Base-by-base conservation (phyloP, 169 alveolate species). In the Cystoisospora suis region DNA sequence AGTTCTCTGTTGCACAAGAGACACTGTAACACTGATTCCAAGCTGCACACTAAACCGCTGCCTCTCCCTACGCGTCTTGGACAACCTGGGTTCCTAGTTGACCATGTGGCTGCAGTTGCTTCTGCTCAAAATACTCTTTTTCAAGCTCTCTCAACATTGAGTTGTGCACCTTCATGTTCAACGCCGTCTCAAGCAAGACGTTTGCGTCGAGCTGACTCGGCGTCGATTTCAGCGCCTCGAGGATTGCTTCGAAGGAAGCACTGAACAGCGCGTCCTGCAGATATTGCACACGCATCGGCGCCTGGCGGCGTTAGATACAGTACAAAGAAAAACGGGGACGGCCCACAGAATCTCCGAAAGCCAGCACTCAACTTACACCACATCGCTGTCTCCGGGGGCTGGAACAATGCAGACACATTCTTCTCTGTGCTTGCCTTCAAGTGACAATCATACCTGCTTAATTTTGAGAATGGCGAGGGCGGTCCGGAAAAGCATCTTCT, bases 381-480 rank as follows among this genome's bases (percentile, higher is more conserved):
- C n/a, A n/a, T n/a, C n/a, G n/a, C n/a, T n/a, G n/a, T n/a, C n/a
- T n/a, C n/a, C n/a, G n/a, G n/a, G n/a, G n/a, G n/a, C n/a, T n/a
- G n/a, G n/a, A n/a, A n/a, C n/a, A n/a, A n/a, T n/a, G n/a, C n/a
- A n/a, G n/a, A n/a, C n/a, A n/a, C n/a, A n/a, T n/a, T n/a, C n/a
- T n/a, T n/a, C n/a, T n/a, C n/a, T n/a, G n/a, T n/a, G n/a, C n/a
- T n/a, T n/a, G n/a, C n/a, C n/a, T n/a, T n/a, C n/a, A n/a, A n/a
- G n/a, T n/a, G n/a, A n/a, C n/a, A n/a, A n/a, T n/a, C 79, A 27
- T 40, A 49, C 93, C 90, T 96, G 95, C 81, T 94, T 94, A 53
- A 96, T 44, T 91, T 96, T 96, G 81, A 97, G 94, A 29, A 97
- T 85, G 6, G 98, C 98, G 47, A 97, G 92, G 1, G 98, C 97